Percentiles rank a stretch among this genome's conserved stretches.
These are phyloP conservation scores for Podila minutissima DNA, from an alignment of 192 early-diverging fungal species.

Conservation along the genomic window DNA sequence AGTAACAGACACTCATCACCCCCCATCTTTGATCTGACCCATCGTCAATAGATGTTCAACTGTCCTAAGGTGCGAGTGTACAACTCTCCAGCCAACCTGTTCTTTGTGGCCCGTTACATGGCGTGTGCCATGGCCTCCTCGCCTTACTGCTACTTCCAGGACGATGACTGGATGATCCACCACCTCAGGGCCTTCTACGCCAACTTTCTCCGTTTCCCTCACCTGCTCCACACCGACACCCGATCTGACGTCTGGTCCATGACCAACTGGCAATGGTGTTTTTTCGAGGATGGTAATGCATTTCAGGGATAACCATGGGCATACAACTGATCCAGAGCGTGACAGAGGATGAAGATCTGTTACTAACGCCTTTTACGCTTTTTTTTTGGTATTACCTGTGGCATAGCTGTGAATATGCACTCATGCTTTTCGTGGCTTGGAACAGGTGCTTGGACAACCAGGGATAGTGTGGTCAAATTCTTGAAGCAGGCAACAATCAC, in stretches of 20 bases:
- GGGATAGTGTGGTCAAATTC: constrained; percentile 58
- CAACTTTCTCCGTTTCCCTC: constrained; percentile 64
- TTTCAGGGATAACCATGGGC: background rate
- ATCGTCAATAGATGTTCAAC: constrained; percentile 48
- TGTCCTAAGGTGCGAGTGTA: constrained; percentile 59
- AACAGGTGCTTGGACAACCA: constrained; percentile 60
- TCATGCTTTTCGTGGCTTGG: constrained; percentile 61
- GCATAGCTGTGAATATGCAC: constrained; percentile 58
- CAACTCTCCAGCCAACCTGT: constrained; percentile 59
- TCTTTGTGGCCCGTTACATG: constrained; percentile 64
- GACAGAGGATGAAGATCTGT: background rate
- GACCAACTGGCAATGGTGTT: constrained; percentile 67
- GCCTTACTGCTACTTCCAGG: constrained; percentile 69
- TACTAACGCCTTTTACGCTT: background rate
- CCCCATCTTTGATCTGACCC: background rate
- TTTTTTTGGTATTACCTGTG: background rate
- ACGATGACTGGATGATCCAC: constrained; percentile 59
- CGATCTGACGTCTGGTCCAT: constrained; percentile 56
- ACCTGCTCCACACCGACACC: constrained; percentile 64
- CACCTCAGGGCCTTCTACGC: constrained; percentile 63
- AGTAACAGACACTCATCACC: background rate
- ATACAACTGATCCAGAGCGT: no score
- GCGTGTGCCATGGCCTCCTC: constrained; percentile 64
- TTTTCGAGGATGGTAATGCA: constrained; percentile 60
- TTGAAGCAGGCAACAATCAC: constrained; percentile 55